Evolutionary conservation across 495 filamentous ascomycete species (phyloP).

Genomic region (Trichoderma reesei): DNA sequence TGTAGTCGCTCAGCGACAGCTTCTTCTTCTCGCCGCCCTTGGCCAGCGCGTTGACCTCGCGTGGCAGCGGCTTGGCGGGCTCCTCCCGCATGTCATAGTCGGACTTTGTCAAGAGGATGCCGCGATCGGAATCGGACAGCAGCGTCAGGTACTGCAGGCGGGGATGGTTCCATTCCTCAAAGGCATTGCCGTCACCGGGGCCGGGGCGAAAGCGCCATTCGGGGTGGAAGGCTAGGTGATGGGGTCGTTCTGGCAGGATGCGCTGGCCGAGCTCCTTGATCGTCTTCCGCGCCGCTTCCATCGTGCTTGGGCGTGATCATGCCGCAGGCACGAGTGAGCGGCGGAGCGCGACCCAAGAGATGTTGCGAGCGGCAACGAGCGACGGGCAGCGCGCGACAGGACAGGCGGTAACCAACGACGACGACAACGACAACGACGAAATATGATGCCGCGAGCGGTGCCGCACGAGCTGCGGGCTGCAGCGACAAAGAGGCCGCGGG

Average conservation of each 20-base stretch:
- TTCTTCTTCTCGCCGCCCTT: constrained; percentile 31
- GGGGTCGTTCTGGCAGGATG: constrained; percentile 33
- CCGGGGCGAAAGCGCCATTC: constrained; percentile 27
- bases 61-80: constrained; percentile 17
- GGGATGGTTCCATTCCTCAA: constrained; percentile 27
- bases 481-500: background rate
- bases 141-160: constrained; percentile 36
- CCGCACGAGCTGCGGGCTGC: background rate
- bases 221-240: constrained; percentile 32
- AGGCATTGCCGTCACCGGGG: constrained; percentile 26
- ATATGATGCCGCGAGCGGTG: background rate
- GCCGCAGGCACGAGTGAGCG: constrained; percentile 9
- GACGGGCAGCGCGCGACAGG: background rate
- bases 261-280: constrained; percentile 32
- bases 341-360: constrained; percentile 4
- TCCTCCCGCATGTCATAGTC: constrained; percentile 36
- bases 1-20: constrained; percentile 38
- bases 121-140: constrained; percentile 35
- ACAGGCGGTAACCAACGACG: background rate
- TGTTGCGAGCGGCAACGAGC: background rate
- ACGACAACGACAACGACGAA: no score
- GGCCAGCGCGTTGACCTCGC: constrained; percentile 20
- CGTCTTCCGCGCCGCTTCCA: constrained; percentile 40
- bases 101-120: constrained; percentile 34
- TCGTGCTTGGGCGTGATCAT: constrained; percentile 23